A percentile compares a stretch with the other conserved stretches of the same genome.
Evolutionary conservation across 2,329 filamentous ascomycete genomes (phyloP).

Genomic region (Colletotrichum tamarilloi): DNA sequence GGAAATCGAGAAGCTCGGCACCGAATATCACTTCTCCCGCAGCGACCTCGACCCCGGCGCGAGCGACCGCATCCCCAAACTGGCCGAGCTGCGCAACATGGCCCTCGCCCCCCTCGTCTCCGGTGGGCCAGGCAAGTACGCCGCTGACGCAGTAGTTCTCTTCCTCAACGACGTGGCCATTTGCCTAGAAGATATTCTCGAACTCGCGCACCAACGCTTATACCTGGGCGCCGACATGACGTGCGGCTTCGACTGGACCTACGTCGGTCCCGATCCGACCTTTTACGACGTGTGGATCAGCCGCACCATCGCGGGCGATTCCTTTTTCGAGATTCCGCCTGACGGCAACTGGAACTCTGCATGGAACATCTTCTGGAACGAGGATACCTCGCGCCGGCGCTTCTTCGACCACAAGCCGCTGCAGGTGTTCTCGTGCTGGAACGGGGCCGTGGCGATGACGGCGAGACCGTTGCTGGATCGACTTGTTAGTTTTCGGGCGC

Average conservation of each 20-base stretch:
- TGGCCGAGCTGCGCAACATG: constrained; percentile 64
- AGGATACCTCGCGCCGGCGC: constrained; percentile 47
- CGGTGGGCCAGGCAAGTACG: constrained; percentile 20
- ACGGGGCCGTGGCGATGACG: constrained; percentile 62
- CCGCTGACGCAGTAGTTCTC: constrained; percentile 53
- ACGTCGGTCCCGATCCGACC: constrained; percentile 52
- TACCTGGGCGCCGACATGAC: constrained; percentile 64
- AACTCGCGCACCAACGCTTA: constrained; percentile 55
- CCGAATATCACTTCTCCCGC: constrained; percentile 54
- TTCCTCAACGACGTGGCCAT: constrained; percentile 66
- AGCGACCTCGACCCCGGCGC: constrained; percentile 56
- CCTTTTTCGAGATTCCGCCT: constrained; percentile 64
- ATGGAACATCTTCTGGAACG: constrained; percentile 65
- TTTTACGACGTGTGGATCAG: constrained; percentile 69
- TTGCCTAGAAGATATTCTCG: constrained; percentile 65
- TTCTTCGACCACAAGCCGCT: constrained; percentile 56
- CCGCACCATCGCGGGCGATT: constrained; percentile 62
- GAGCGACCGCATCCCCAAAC: constrained; percentile 56
- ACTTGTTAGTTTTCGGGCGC: constrained; percentile 56
- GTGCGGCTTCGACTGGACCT: constrained; percentile 70
- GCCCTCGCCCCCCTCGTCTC: constrained; percentile 59
- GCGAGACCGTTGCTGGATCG: constrained; percentile 58
- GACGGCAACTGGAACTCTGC: constrained; percentile 61
- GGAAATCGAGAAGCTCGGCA: constrained; percentile 50
- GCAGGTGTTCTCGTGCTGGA: constrained; percentile 72